phyloP scores from a whole-genome alignment of 805 yeast genomes.

The Tetrapisispora fleetii region DNA sequence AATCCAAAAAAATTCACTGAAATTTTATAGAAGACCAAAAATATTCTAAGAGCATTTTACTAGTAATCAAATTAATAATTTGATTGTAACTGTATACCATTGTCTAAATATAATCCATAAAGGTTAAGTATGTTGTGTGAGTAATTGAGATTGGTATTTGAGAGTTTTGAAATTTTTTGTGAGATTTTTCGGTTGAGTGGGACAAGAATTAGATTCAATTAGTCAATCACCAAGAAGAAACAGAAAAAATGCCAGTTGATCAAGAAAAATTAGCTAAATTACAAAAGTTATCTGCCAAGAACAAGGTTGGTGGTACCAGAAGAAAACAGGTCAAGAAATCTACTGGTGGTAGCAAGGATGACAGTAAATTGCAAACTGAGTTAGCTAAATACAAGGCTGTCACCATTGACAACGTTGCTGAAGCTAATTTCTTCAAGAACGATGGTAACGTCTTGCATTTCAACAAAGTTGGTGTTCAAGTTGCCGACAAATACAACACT shows the following conservation, averaged over 20 bases:
- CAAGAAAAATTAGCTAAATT: conserved; percentile 91
- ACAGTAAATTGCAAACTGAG: conserved; percentile 82
- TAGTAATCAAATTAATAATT: too few relatives aligned
- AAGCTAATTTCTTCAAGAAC: conserved; percentile 94
- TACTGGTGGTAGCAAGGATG: conserved; percentile 62
- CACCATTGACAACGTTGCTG: conserved; percentile 82
- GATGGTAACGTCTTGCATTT: conserved; percentile 94
- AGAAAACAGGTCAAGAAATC: conserved; percentile 77
- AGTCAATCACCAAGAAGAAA: not conserved
- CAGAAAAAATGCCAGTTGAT: conserved; percentile 66
- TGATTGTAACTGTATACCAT: too few relatives aligned
- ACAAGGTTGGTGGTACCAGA: conserved; percentile 81
- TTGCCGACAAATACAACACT: conserved; percentile 81
- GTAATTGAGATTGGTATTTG: too few relatives aligned
- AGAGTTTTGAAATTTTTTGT: conserved; percentile 2
- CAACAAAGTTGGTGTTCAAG: conserved; percentile 93
- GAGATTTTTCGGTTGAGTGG: too few relatives aligned
- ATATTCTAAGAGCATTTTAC: too few relatives aligned
- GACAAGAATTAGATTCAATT: not conserved
- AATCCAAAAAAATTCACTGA: too few relatives aligned
- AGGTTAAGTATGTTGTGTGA: too few relatives aligned
- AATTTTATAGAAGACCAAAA: too few relatives aligned
- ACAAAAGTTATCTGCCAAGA: conserved; percentile 64
- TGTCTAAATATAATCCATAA: too few relatives aligned
- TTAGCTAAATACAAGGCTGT: conserved; percentile 83